Base-by-base conservation (phyloP, 805 yeast species). In the Kuraishia cidri region DNA sequence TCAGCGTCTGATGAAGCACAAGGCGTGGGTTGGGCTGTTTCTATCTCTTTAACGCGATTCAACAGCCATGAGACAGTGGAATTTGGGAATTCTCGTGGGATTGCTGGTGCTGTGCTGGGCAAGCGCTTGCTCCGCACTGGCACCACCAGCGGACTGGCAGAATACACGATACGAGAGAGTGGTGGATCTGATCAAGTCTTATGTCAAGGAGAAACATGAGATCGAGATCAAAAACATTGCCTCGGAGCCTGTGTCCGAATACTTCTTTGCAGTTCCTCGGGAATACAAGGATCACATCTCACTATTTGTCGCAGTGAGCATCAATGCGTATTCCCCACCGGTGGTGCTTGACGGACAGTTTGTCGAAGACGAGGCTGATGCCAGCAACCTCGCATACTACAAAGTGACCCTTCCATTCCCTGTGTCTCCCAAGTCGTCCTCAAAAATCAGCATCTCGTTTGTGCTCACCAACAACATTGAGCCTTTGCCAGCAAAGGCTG, bases 11-110 rank as follows among this genome's bases (percentile, higher is more conserved):
- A 50, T 76, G 66, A 0, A 79, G 84, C 2, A 84, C 64, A 45
- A 94, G 79, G 12, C 80, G 59, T 24, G 88, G 85, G 55, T 90
- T 90, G 14, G 88, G 56, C 1, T 95, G 94, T 51, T 87, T 82
- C 31, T 86, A 60, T 43, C 76, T 78, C 7, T 95, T 82, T 7
- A 97, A 96, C 3, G 90, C 96, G 32, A 88, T 72, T 47, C 88
- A 84, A 3, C 94, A 81, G 31, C 90, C 73, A 56, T 81, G 90
- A 2, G 85, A 78, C 24, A 46, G 50, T 30, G 78, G 71, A 23
- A 56, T 46, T 41, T 65, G 74, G 41, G 75, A 76, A 35, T 62
- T 51, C 48, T 83, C 81, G 9, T 69, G 61, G 12, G 7, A 25
- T 8, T 13, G 15, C 6, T 19, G n/a, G 19, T 12, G 7, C n/a